phyloP scores from a whole-genome alignment of 2,329 filamentous ascomycete species.

The Massarina eburnea region DNA sequence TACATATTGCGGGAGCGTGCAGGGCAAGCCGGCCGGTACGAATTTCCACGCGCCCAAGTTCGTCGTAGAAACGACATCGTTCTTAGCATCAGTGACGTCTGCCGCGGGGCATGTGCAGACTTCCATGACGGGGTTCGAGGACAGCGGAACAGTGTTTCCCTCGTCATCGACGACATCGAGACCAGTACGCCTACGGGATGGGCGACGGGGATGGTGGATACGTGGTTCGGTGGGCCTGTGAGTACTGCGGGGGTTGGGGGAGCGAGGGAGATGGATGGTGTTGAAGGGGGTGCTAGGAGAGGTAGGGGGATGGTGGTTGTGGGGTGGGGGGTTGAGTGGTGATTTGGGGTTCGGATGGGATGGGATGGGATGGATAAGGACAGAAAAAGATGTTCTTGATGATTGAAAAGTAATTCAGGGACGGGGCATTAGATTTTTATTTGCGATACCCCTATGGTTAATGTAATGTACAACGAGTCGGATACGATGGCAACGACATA shows the following conservation, averaged over 20 bases:
- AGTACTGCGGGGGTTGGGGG: not conserved
- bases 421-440: not conserved
- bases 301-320: not conserved
- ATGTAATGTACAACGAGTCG: not conserved
- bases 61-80: constrained; percentile 11
- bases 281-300: not conserved
- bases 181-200: constrained; percentile 8
- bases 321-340: not conserved
- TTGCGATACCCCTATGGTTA: not conserved
- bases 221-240: not conserved
- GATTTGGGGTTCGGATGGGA: not conserved
- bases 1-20: constrained; percentile 10
- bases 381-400: not conserved
- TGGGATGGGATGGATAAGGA: not conserved
- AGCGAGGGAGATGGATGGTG: not conserved
- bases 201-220: constrained; percentile 7
- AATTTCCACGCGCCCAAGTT: constrained; percentile 14
- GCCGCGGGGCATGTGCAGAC: constrained; percentile 5
- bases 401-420: no score
- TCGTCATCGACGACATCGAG: not conserved
- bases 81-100: not conserved
- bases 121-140: constrained; percentile 9
- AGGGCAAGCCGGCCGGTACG: constrained; percentile 4
- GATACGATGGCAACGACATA: no score
- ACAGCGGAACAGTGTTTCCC: not conserved